A percentile compares a stretch with the other conserved stretches of the same genome.
These are phyloP conservation scores for Fusarium sp. DNA, from an alignment of 2,329 filamentous ascomycete genomes.

Conservation along the genomic window DNA sequence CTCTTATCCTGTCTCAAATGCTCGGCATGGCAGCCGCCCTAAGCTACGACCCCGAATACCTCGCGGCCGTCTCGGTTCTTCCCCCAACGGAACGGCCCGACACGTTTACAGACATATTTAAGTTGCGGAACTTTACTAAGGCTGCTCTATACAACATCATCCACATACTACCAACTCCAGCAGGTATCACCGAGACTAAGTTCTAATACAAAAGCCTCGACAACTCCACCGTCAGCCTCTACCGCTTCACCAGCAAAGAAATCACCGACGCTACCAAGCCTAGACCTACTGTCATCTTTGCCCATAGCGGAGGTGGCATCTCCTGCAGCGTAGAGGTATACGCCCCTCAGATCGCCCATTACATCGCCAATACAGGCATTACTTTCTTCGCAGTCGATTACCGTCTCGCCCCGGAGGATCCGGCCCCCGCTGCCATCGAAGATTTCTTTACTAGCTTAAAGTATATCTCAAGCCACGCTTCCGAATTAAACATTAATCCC, in stretches of 20 bases:
- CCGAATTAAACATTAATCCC: conserved; percentile 33
- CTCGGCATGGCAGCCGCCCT: conserved; percentile 4
- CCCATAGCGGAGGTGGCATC: conserved; percentile 57
- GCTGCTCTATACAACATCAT: conserved; percentile 1
- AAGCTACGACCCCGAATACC: conserved; percentile 20
- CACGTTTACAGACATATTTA: conserved; percentile 6
- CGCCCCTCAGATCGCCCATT: conserved; percentile 37
- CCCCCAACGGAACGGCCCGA: not conserved
- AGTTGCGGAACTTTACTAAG: conserved; percentile 13
- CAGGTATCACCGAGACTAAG: conserved; percentile 12
- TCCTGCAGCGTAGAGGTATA: conserved; percentile 44
- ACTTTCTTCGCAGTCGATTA: conserved; percentile 55
- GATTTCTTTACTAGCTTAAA: conserved; percentile 50
- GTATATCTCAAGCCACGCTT: conserved; percentile 42
- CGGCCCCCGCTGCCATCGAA: conserved; percentile 49
- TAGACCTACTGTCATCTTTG: conserved; percentile 48
- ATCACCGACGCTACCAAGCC: not conserved
- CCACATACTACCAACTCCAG: not conserved
- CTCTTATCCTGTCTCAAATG: not conserved
- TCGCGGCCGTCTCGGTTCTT: not conserved
- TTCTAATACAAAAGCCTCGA: conserved; percentile 32
- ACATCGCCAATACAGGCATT: conserved; percentile 45
- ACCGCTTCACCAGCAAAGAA: conserved; percentile 22
- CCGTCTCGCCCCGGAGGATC: conserved; percentile 56
- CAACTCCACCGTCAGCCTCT: conserved; percentile 24